Base-by-base conservation (phyloP, 2,329 filamentous ascomycete species). In the Emergomyces orientalis region DNA sequence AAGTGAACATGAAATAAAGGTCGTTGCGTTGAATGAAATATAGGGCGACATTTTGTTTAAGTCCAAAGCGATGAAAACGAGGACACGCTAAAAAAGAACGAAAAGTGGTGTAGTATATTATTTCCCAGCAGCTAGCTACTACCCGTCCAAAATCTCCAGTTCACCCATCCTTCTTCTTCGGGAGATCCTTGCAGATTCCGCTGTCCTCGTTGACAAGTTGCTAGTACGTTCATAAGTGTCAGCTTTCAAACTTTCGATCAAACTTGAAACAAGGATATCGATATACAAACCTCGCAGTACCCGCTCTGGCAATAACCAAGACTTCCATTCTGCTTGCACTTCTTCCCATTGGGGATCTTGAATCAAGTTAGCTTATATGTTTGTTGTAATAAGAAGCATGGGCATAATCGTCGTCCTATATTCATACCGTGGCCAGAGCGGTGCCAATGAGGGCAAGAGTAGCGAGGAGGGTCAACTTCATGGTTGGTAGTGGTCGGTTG, bases 391-490 rank as follows among this genome's bases (percentile, higher is more conserved):
- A 32, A 14, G 19, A 30, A 30, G 2, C 7, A 55, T 55, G 51
- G 30, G 14, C 19, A 22, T n/a, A 47, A 1, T 9, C 6, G 41
- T 45, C 3, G n/a, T n/a, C 7, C 5, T 30, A 25, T 56, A 30
- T 37, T 61, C 45, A 56, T 56, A 56, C 52, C 30, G 7, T 3
- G 17, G 27, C 32, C 6, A 56, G 0, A 22, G 9, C 19, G 39
- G 22, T 13, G 52, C 32, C 32, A 17, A 56, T 34, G n/a, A 56
- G 17, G 52, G 32, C 52, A 37, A 56, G 30, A 39, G 52, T 37
- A 56, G 52, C 52, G 32, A 56, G 32, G 30, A 56, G 52, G 8
- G 30, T 37, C 11, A 56, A 22, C 52, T 56, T 56, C 52, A 56
- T 56, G 17, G 19, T 22, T 56, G 7, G 19, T 9, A 13, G 9